Conservation (phyloP, 2,329 filamentous ascomycete genomes). For the Hypoxylon sp. region DNA sequence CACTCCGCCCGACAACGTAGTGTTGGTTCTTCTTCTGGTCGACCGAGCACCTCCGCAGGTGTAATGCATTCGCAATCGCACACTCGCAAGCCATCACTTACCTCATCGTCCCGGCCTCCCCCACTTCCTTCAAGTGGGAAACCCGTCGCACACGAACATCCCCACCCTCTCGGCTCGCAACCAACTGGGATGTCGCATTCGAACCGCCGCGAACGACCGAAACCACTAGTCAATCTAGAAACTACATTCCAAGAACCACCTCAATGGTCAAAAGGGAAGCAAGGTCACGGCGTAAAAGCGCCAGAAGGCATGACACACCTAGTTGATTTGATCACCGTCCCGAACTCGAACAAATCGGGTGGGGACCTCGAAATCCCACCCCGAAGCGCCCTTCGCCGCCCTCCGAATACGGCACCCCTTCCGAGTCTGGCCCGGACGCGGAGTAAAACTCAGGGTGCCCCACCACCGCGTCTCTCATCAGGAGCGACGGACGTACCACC, state of each 20-base stretch:
- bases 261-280: conserved; percentile 51
- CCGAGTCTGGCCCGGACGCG: conserved; percentile 47
- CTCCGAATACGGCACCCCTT: conserved; percentile 38
- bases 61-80: conserved; percentile 27
- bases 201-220: conserved; percentile 49
- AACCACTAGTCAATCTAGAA: conserved; percentile 52
- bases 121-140: conserved; percentile 35
- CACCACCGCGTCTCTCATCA: conserved; percentile 32
- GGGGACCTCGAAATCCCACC: conserved; percentile 45
- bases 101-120: conserved; percentile 40
- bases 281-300: conserved; percentile 53
- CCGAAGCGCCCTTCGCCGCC: conserved; percentile 47
- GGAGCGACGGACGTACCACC: conserved; percentile 43
- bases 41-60: conserved; percentile 47
- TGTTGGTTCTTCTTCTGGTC: conserved; percentile 24
- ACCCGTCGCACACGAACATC: conserved; percentile 34
- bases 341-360: conserved; percentile 34
- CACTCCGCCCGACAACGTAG: conserved; percentile 51
- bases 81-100: conserved; percentile 44
- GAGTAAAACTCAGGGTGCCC: conserved; percentile 51
- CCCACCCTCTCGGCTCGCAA: conserved; percentile 45
- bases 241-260: conserved; percentile 50
- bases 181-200: conserved; percentile 41
- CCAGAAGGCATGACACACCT: conserved; percentile 53
- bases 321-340: conserved; percentile 51